These are phyloP conservation scores for Aureococcus anophagefferens DNA, from an alignment of 108 stramenopile genomes.

Conservation along the genomic window DNA sequence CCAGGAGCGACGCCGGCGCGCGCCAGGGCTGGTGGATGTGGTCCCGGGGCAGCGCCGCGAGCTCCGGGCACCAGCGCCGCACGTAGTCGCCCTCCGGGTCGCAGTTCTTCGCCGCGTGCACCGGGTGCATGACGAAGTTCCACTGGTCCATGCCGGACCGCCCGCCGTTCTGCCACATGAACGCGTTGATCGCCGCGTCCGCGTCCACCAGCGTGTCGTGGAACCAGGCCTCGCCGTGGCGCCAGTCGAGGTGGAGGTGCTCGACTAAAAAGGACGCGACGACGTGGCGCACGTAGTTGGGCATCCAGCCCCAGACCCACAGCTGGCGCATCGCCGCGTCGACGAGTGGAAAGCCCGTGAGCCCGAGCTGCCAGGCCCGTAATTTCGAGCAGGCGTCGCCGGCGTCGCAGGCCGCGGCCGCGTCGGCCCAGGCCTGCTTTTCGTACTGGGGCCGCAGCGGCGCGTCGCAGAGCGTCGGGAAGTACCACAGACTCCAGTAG, in stretches of 20 bases:
- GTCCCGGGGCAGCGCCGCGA: slow-evolving; percentile 3
- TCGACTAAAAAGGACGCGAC: slow-evolving; percentile 35
- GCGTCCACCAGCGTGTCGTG: slow-evolving; percentile 34
- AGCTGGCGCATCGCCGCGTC: slow-evolving; percentile 49
- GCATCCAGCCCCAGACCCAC: slow-evolving; percentile 38
- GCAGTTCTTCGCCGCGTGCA: not conserved
- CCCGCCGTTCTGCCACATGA: slow-evolving; percentile 53
- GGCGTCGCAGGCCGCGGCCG: too few relatives aligned
- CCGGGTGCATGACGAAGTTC: too few relatives aligned
- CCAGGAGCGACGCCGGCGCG: too few relatives aligned
- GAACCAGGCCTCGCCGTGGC: slow-evolving; percentile 34
- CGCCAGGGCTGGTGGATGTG: too few relatives aligned
- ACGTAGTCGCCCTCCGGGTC: slow-evolving; percentile 9
- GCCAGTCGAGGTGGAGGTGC: slow-evolving; percentile 36
- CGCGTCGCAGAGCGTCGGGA: too few relatives aligned
- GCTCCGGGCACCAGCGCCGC: slow-evolving; percentile 7
- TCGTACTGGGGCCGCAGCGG: too few relatives aligned
- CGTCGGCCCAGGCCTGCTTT: too few relatives aligned
- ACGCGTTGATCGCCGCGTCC: slow-evolving; percentile 39
- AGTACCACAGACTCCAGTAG: too few relatives aligned
- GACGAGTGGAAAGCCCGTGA: slow-evolving; percentile 34
- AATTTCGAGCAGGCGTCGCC: too few relatives aligned
- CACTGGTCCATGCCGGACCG: slow-evolving; percentile 38
- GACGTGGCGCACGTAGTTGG: slow-evolving; percentile 28
- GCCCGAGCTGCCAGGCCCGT: slow-evolving; percentile 36